A percentile compares a stretch with the other conserved stretches of the same genome.
Evolutionary conservation across 208 protist genomes (phyloP).

Genomic region (Leishmania gerbilli): DNA sequence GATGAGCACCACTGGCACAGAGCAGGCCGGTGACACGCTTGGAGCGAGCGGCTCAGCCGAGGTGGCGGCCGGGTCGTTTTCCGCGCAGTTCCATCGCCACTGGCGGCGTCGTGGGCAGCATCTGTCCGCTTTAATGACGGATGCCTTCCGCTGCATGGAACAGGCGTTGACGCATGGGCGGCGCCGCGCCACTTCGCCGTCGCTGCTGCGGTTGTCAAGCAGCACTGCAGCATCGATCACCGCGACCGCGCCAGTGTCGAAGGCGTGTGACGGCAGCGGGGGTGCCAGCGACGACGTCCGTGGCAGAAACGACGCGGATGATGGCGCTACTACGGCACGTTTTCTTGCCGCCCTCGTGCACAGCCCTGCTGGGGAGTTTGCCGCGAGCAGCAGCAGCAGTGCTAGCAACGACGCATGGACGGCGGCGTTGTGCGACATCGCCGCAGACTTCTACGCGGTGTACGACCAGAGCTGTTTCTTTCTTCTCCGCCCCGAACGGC

Average conservation of each 20-base stretch:
- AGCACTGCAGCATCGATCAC: not conserved
- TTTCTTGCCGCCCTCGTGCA: constrained; percentile 1
- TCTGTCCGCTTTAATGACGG: not conserved
- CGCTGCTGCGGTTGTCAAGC: not conserved
- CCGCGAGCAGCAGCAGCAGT: not conserved
- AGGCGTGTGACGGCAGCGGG: not conserved
- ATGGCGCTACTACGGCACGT: not conserved
- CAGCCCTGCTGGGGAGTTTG: not conserved
- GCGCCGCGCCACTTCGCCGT: not conserved
- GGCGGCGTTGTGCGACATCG: constrained; percentile 19
- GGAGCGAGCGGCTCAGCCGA: constrained; percentile 1
- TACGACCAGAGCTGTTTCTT: constrained; percentile 73
- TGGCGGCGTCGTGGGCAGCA: constrained; percentile 5
- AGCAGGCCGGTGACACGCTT: constrained; percentile 4
- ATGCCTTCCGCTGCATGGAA: not conserved
- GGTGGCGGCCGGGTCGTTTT: not conserved
- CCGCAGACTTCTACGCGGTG: constrained; percentile 38
- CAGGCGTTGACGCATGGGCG: not conserved
- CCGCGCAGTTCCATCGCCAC: not conserved
- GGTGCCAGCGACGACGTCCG: not conserved
- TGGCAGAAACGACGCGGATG: not conserved
- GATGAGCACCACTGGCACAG: constrained; percentile 14
- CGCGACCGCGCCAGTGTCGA: not conserved
- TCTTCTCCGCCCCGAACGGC: constrained; percentile 48
- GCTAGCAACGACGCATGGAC: not conserved